phyloP scores from a whole-genome alignment of 2,329 filamentous ascomycete species.

The Colletotrichum somersetense region DNA sequence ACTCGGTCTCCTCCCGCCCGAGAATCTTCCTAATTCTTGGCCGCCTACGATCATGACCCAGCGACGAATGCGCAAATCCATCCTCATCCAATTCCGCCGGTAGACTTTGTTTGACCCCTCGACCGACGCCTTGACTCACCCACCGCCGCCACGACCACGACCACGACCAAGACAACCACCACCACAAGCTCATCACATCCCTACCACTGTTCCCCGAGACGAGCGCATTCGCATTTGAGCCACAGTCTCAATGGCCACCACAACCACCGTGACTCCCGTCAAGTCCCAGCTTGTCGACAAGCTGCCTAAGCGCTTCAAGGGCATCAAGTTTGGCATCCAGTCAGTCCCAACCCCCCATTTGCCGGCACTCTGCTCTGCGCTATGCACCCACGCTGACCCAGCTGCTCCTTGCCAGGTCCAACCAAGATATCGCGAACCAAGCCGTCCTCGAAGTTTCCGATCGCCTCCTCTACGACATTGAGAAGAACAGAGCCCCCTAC shows the following conservation, averaged over 20 bases:
- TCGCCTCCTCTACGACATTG: constrained; percentile 91
- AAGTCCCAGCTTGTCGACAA: constrained; percentile 94
- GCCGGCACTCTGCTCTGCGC: not conserved
- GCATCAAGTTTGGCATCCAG: constrained; percentile 95
- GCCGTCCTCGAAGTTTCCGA: constrained; percentile 96
- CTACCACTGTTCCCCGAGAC: not conserved
- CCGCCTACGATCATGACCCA: constrained; percentile 37
- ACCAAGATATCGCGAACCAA: constrained; percentile 95
- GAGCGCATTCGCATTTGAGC: not conserved
- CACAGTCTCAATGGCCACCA: constrained; percentile 41
- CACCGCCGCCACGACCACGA: constrained; percentile 1
- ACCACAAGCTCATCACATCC: not conserved
- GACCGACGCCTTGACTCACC: constrained; percentile 26
- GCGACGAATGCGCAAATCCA: constrained; percentile 37
- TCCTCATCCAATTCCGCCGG: constrained; percentile 24
- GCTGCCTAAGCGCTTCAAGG: constrained; percentile 90
- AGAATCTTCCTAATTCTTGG: not conserved
- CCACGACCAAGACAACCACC: not conserved
- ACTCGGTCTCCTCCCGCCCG: not conserved
- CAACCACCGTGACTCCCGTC: constrained; percentile 54
- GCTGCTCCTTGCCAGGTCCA: constrained; percentile 70
- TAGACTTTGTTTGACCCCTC: constrained; percentile 31
- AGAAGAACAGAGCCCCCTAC: constrained; percentile 80
- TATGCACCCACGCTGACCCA: not conserved
- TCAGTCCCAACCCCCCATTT: constrained; percentile 52